phyloP scores from a whole-genome alignment of 495 filamentous ascomycete species.

The Neurospora sp. region DNA sequence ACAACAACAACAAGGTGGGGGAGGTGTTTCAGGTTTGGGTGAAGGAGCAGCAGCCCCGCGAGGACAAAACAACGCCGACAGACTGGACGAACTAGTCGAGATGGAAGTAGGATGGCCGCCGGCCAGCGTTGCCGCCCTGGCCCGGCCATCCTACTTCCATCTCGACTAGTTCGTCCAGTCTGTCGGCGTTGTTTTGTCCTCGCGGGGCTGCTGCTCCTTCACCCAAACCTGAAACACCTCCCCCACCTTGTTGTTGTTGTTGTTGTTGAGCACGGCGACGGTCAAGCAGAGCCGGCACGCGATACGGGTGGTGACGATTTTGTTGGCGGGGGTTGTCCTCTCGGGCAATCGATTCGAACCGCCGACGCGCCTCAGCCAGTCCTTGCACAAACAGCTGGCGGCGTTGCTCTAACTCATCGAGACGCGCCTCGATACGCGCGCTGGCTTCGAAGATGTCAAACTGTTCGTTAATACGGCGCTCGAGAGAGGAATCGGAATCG shows the following conservation, averaged over 20 bases:
- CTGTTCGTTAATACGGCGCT: not conserved
- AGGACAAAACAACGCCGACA: no score
- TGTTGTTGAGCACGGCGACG: not conserved
- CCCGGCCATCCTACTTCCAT: constrained; percentile 5
- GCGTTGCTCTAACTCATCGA: not conserved
- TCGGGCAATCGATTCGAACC: not conserved
- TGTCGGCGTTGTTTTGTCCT: not conserved
- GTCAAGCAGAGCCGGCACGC: not conserved
- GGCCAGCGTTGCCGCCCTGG: not conserved
- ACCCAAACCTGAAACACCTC: not conserved
- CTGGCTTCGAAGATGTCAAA: not conserved
- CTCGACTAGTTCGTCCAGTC: constrained; percentile 7
- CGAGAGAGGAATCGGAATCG: not conserved
- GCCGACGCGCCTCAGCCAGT: not conserved
- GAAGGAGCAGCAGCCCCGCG: no score
- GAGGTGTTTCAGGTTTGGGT: no score
- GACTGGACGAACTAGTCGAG: no score
- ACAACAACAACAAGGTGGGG: no score
- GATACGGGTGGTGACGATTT: constrained; percentile 1
- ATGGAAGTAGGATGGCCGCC: no score
- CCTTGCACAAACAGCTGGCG: not conserved
- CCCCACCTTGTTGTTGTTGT: not conserved
- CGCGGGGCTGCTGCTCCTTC: not conserved
- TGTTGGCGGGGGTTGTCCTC: not conserved
- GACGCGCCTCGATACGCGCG: not conserved